Conservation (phyloP, 2,329 filamentous ascomycete species). For the Cercospora sp. region DNA sequence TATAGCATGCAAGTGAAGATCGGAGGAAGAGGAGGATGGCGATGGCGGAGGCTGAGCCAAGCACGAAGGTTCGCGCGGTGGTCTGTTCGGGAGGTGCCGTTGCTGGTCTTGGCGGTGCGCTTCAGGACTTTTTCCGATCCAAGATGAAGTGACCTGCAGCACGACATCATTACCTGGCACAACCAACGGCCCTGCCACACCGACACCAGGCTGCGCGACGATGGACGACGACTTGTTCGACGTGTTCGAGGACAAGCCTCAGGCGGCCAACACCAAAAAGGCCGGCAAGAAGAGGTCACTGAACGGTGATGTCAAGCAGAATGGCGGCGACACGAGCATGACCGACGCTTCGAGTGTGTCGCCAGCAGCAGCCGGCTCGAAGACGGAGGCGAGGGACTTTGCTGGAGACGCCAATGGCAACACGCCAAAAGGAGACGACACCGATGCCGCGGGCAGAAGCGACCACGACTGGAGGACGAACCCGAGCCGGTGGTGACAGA, state of each 20-base stretch:
- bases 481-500: conserved; percentile 84
- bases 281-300: conserved; percentile 80
- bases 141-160: not conserved
- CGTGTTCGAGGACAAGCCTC: conserved; percentile 39
- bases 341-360: conserved; percentile 42
- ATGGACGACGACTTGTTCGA: conserved; percentile 39
- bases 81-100: not conserved
- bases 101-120: not conserved
- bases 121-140: not conserved
- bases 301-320: conserved; percentile 70
- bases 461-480: conserved; percentile 64
- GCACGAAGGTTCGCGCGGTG: not conserved
- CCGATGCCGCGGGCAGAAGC: conserved; percentile 58
- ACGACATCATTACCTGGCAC: conserved; percentile 6
- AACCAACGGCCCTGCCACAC: not conserved
- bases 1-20: conserved; percentile 7
- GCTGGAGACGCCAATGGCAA: conserved; percentile 16
- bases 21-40: conserved; percentile 1
- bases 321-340: conserved; percentile 49
- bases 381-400: conserved; percentile 5
- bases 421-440: conserved; percentile 43
- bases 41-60: conserved; percentile 10
- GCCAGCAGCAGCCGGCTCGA: conserved; percentile 1
- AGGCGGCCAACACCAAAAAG: conserved; percentile 27
- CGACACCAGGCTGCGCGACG: not conserved